These are phyloP conservation scores for Suillus weaverae DNA, from an alignment of 768 basidiomycete species.

Conservation along the genomic window DNA sequence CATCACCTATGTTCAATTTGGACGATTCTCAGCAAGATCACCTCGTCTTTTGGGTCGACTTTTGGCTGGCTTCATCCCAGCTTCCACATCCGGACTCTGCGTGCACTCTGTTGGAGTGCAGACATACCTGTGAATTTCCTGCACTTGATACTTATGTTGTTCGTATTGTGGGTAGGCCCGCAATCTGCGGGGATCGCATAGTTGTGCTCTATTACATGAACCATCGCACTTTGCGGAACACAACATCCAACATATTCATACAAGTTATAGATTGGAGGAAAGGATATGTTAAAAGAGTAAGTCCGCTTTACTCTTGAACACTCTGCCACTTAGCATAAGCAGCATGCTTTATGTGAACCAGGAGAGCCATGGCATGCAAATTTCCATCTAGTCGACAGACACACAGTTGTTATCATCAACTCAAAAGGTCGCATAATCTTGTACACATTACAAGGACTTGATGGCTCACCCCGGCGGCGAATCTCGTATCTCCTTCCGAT, in stretches of 20 bases:
- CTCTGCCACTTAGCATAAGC: neutral
- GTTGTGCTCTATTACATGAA: neutral
- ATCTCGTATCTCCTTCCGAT: neutral
- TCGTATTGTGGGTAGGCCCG: neutral
- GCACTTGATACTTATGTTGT: neutral
- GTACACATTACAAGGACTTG: neutral
- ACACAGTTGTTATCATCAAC: neutral
- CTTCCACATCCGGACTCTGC: neutral
- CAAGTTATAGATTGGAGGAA: slow-evolving; percentile 1
- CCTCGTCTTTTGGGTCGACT: neutral
- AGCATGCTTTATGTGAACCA: neutral
- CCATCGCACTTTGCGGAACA: neutral
- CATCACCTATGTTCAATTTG: neutral
- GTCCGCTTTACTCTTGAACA: neutral
- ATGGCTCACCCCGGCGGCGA: neutral
- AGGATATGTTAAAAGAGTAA: neutral
- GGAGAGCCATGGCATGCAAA: neutral
- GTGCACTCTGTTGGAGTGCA: neutral
- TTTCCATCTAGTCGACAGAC: neutral
- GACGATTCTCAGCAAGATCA: neutral
- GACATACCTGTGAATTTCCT: neutral
- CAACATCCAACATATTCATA: neutral
- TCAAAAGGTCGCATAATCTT: neutral
- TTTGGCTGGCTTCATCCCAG: neutral
- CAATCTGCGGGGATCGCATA: neutral